Conservation (phyloP, 164 flowering plant genomes). For the Akebia trifoliata region DNA sequence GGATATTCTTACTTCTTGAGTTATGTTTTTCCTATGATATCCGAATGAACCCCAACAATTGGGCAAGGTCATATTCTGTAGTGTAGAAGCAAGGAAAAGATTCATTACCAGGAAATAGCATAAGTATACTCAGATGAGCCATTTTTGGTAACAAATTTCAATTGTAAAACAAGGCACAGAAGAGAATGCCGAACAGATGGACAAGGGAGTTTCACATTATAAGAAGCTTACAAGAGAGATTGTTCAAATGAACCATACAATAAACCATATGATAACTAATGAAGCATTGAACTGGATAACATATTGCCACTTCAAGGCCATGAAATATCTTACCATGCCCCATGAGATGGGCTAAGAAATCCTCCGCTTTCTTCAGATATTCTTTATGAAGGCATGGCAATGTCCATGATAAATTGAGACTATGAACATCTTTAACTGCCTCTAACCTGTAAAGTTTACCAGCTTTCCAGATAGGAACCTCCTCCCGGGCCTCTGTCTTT, state of each 20-base stretch:
- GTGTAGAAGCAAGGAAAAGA: too few species aligned
- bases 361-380: slow-evolving; percentile 86
- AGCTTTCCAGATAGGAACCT: slow-evolving; percentile 67
- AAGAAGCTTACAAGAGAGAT: not conserved
- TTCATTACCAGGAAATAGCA: too few species aligned
- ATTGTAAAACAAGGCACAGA: too few species aligned
- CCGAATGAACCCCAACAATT: too few species aligned
- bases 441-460: slow-evolving; percentile 77
- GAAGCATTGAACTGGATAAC: not conserved
- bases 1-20: too few species aligned
- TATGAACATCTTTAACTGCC: slow-evolving; percentile 90
- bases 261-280: not conserved
- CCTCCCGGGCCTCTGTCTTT: slow-evolving; percentile 27
- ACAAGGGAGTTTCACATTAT: not conserved
- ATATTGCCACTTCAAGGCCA: not conserved
- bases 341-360: slow-evolving; percentile 87
- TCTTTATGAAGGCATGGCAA: slow-evolving; percentile 76
- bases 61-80: too few species aligned
- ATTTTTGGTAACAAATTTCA: too few species aligned
- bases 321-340: slow-evolving; percentile 73
- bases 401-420: slow-evolving; percentile 84
- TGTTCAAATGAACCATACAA: not conserved
- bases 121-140: too few species aligned
- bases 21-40: too few species aligned
- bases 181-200: not conserved